A percentile compares a stretch with the other conserved stretches of the same genome.
Evolutionary conservation across 768 basidiomycete species (phyloP).

Genomic region (Lentinula lateritia): DNA sequence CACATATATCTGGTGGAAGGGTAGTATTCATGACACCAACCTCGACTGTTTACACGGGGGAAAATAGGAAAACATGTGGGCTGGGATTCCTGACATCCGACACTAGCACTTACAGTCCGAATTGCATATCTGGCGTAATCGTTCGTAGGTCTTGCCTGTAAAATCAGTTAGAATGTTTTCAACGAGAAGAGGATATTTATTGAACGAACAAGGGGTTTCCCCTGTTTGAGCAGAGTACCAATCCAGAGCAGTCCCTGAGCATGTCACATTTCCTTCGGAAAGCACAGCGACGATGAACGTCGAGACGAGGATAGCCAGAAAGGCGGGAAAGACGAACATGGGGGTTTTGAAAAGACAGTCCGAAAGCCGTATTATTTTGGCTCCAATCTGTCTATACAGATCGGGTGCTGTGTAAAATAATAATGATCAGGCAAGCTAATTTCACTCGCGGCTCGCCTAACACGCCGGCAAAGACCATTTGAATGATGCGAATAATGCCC

Average conservation of each 20-base stretch:
- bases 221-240: conserved; percentile 20
- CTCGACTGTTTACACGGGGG: conserved; percentile 8
- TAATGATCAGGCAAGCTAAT: neutral
- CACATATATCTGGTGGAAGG: conserved; percentile 18
- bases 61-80: neutral
- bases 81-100: neutral
- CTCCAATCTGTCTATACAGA: neutral
- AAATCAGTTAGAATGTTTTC: neutral
- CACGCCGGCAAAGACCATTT: neutral
- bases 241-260: conserved; percentile 16
- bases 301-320: neutral
- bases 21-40: conserved; percentile 15
- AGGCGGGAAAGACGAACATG: neutral
- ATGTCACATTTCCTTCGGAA: conserved; percentile 13
- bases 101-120: conserved; percentile 11
- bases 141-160: conserved; percentile 18
- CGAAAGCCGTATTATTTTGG: neutral
- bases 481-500: neutral
- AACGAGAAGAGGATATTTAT: neutral
- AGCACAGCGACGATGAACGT: neutral
- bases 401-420: neutral
- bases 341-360: neutral
- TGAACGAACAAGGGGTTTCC: conserved; percentile 20
- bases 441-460: neutral
- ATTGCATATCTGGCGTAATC: conserved; percentile 21